These are phyloP conservation scores for Serpula lacrymans DNA, from an alignment of 768 basidiomycete species.

Conservation along the genomic window DNA sequence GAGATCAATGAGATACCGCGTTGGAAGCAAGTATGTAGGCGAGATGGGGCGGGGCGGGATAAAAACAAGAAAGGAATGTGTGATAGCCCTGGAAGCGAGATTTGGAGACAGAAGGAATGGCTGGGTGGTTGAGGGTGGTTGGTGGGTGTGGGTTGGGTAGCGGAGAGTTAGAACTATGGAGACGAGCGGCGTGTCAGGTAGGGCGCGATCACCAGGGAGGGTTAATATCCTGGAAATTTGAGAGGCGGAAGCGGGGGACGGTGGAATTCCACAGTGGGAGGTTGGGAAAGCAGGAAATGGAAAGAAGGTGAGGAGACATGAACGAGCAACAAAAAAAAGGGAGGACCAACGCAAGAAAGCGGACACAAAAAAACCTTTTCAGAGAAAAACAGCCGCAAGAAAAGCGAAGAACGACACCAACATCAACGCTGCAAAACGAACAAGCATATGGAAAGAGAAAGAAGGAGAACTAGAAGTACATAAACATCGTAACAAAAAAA, in stretches of 20 bases:
- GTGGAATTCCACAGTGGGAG: slow-evolving; percentile 3
- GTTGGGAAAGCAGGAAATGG: slow-evolving; percentile 3
- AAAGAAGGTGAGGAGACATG: slow-evolving; percentile 5
- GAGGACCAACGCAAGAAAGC: slow-evolving; percentile 1
- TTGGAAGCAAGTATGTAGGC: background rate
- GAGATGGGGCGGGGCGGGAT: background rate
- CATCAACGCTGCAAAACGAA: background rate
- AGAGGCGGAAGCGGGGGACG: slow-evolving; percentile 6
- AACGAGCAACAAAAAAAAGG: slow-evolving; percentile 1
- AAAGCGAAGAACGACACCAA: too few relatives aligned
- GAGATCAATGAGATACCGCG: slow-evolving; percentile 2
- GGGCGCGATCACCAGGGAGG: background rate
- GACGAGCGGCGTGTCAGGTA: too few relatives aligned
- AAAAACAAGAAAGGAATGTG: background rate
- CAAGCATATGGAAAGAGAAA: slow-evolving; percentile 6
- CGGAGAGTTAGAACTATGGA: too few relatives aligned
- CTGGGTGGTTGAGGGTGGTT: background rate
- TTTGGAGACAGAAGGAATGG: background rate
- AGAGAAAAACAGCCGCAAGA: slow-evolving; percentile 4
- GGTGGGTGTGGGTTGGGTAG: background rate
- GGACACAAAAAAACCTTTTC: slow-evolving; percentile 4
- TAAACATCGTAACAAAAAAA: background rate
- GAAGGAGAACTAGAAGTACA: slow-evolving; percentile 5
- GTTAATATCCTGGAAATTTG: too few relatives aligned
- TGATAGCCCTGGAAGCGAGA: background rate